Evolutionary conservation across 176 grass and related monocot species (phyloP).

Genomic region (Carex pumila): DNA sequence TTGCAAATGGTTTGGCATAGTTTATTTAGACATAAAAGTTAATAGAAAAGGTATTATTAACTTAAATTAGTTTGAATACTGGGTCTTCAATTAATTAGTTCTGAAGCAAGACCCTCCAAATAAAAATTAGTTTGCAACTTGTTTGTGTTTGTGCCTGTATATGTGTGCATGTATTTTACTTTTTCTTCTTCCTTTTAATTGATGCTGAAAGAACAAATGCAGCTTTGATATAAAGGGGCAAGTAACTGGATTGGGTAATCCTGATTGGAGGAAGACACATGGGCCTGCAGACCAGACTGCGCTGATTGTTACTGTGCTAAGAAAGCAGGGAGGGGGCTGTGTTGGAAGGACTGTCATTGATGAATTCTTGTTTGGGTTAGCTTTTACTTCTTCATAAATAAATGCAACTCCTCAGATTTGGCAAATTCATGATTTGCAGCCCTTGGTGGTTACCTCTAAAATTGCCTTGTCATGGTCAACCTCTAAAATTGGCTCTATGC

Average conservation of each 20-base stretch:
- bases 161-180: not conserved
- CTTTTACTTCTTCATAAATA: not conserved
- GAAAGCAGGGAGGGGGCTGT: constrained; percentile 61
- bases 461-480: not conserved
- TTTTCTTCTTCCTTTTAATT: constrained; percentile 4
- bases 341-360: constrained; percentile 85
- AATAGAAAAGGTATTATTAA: not conserved
- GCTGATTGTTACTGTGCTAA: constrained; percentile 45
- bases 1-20: not conserved
- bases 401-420: not conserved
- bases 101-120: not conserved
- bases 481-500: too few relatives aligned
- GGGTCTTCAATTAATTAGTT: not conserved
- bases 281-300: constrained; percentile 42
- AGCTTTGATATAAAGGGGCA: constrained; percentile 81
- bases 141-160: not conserved
- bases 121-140: not conserved
- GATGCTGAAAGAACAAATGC: constrained; percentile 10
- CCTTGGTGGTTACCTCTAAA: not conserved
- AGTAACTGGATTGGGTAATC: constrained; percentile 86
- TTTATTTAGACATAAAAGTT: not conserved
- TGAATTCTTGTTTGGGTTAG: constrained; percentile 82
- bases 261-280: constrained; percentile 89
- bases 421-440: not conserved
- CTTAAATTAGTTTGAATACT: not conserved